Evolutionary conservation across 768 basidiomycete genomes (phyloP).

Genomic region (Russula vinacea): DNA sequence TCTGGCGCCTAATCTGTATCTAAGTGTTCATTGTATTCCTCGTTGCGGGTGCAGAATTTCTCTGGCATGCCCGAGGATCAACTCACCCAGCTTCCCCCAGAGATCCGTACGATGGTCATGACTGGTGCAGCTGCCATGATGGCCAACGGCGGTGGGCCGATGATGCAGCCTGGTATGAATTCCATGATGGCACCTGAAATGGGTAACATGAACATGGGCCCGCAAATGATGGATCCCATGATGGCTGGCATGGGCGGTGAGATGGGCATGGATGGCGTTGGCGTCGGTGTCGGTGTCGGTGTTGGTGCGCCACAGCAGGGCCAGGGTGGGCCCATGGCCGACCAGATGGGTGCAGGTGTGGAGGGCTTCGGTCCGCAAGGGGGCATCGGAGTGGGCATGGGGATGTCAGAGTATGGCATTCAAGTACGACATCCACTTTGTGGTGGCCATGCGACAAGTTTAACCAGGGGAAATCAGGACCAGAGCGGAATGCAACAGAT

Average conservation of each 20-base stretch:
- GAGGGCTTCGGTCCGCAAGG: constrained; percentile 24
- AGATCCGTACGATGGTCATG: constrained; percentile 85
- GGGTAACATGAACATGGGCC: constrained; percentile 28
- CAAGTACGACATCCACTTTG: constrained; percentile 50
- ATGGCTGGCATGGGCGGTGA: constrained; percentile 76
- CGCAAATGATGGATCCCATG: constrained; percentile 56
- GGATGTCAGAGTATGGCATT: constrained; percentile 56
- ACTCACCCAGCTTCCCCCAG: constrained; percentile 70
- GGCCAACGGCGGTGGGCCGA: constrained; percentile 53
- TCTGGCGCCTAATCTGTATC: background rate
- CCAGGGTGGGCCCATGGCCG: constrained; percentile 26
- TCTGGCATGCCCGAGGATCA: constrained; percentile 81
- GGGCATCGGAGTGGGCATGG: constrained; percentile 31
- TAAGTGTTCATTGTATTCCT: background rate
- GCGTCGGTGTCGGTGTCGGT: constrained; percentile 26
- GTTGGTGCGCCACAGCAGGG: constrained; percentile 30
- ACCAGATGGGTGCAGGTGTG: constrained; percentile 28
- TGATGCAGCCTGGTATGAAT: constrained; percentile 39
- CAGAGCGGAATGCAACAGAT: constrained; percentile 44
- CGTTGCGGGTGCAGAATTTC: constrained; percentile 54
- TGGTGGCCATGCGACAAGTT: too few species aligned
- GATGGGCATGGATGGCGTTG: constrained; percentile 48
- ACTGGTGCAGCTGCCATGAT: constrained; percentile 76
- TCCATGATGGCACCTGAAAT: constrained; percentile 32
- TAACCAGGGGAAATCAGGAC: constrained; percentile 16